phyloP scores from a whole-genome alignment of 257 asterid genomes.

The Solanum virginianum region DNA sequence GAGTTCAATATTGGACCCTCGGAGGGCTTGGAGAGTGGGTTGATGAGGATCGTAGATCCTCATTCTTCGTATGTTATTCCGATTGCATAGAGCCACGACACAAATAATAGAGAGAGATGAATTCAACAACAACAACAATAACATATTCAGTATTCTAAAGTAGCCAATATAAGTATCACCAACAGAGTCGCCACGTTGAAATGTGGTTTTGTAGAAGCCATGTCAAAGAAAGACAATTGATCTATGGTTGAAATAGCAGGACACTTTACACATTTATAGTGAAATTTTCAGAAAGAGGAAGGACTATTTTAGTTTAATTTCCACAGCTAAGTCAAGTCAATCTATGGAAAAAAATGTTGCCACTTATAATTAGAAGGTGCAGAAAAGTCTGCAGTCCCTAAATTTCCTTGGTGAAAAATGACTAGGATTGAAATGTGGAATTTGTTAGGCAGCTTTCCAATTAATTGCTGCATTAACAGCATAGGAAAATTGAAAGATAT shows the following conservation, averaged over 20 bases:
- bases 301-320: not conserved
- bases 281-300: not conserved
- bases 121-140: too few species aligned
- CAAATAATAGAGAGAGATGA: too few species aligned
- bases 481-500: not conserved
- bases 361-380: not conserved
- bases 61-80: constrained; percentile 17
- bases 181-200: not conserved
- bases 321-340: not conserved
- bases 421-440: not conserved
- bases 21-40: constrained; percentile 20
- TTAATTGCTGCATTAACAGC: not conserved
- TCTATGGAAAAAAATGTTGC: not conserved
- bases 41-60: constrained; percentile 24
- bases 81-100: constrained; percentile 17
- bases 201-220: not conserved
- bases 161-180: not conserved
- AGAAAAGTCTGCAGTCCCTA: not conserved
- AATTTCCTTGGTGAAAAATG: not conserved
- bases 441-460: not conserved
- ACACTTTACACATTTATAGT: not conserved
- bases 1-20: constrained; percentile 23
- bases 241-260: not conserved
- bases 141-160: too few species aligned
- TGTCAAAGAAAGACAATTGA: not conserved